Base-by-base conservation (phyloP, 2,329 filamentous ascomycete species). In the Colletotrichum aenigma region DNA sequence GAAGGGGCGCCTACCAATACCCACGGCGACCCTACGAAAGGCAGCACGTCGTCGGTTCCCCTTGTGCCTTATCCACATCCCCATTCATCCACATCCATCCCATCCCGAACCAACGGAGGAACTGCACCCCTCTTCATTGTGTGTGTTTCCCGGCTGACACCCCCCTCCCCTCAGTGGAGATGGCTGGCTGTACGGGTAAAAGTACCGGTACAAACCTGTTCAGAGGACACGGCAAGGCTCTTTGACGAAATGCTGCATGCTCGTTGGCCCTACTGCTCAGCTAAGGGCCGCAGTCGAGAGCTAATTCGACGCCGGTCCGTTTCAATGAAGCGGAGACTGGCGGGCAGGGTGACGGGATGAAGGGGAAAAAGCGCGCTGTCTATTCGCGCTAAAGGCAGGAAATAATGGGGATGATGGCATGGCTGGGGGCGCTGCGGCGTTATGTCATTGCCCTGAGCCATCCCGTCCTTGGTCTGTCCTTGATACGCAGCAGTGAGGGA, bases 241-340 rank as follows among this genome's bases (percentile, higher is more conserved):
- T 48, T 73, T 73, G 58, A 65, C 34, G 32, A 73, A 52, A 75
- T 73, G 28, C 15, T 68, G 56, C 74, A 64, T 65, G 26, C 24
- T 74, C 62, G 70, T 69, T 73, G 70, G 70, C 74, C 36, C 26
- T 64, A 18, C 61, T 36, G 61, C 15, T 15, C n/a, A 64, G 32
- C 36, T n/a, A 60, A 69, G 16, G 74, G 48, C 48, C 28, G 36
- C 48, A 74, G 66, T 70, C 61, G 36, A 52, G 61, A 66, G 72
- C 72, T 74, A 74, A 74, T 69, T 34, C 60, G 58, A 61, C 70
- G 70, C 74, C 64, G 70, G 26, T 58, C 34, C 36, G 74, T 76
- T 76, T 76, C 74, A 76, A 76, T 74, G 48, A 34, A 76, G 74
- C 74, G 74, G 74, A 74, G 74, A 36, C 73, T 65, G 38, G 58